Base-by-base conservation (phyloP, 1,284 basidiomycete genomes). In the Puccinia novopanici region DNA sequence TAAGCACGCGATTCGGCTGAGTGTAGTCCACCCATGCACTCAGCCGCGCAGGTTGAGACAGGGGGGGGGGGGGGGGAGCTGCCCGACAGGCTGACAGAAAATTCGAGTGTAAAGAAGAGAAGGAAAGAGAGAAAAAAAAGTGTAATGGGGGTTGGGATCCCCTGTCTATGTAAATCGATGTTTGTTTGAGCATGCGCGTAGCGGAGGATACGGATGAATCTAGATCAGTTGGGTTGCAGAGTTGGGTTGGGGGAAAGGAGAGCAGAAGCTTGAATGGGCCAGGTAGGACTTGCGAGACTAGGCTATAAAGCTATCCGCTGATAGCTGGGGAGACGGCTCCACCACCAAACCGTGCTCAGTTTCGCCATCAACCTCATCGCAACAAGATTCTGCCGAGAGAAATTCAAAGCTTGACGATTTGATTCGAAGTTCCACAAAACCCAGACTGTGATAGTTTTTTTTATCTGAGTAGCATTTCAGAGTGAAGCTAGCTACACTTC, bases 171-270 rank as follows among this genome's bases (percentile, higher is more conserved):
- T 19, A 71, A 71, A 71, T 71, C 52, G 45, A 71, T n/a, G n/a
- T n/a, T n/a, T 54, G 68, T 67, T 54, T 71, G 68, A 71, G 68
- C n/a, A 71, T 71, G 67, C 48, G 68, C 45, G 68, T 71, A 71
- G 68, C 68, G 68, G 68, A 71, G 68, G 52, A 71, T 67, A 40
- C 48, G 63, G 50, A 50, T 71, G 34, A 71, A 71, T 71, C 68
- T 71, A 71, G 68, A 71, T 71, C 68, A 50, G 68, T 71, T 71
- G 48, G 68, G 68, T 71, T 65, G 50, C 50, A 52, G 61, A 30
- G 61, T 71, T 45, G 65, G 40, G 65, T 71, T 71, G 68, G 68
- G 61, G 68, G 68, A 54, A 54, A 71, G 68, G 68, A 71, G 68
- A 52, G 68, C 45, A 71, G 68, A 24, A 40, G 68, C 68, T 52